These are phyloP conservation scores for Penicillium sp. DNA, from an alignment of 2,329 filamentous ascomycete species.

Conservation along the genomic window DNA sequence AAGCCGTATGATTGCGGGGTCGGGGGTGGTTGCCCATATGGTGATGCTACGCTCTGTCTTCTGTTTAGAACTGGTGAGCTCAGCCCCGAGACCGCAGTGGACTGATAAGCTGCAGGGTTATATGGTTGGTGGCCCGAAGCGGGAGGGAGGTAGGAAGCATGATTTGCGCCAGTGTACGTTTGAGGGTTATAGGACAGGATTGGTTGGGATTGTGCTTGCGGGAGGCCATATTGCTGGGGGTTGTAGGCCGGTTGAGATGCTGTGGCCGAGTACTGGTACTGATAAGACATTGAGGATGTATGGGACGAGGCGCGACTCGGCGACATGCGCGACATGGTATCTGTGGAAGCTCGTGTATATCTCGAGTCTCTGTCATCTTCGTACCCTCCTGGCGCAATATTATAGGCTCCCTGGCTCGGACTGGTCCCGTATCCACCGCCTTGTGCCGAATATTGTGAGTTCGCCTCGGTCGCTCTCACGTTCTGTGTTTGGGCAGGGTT, in stretches of 20 bases:
- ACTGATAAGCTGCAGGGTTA: conserved; percentile 50
- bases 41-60: conserved; percentile 29
- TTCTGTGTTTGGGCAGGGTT: conserved; percentile 30
- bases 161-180: conserved; percentile 46
- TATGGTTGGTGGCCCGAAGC: conserved; percentile 43
- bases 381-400: conserved; percentile 21
- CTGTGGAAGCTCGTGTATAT: conserved; percentile 36
- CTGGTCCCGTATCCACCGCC: conserved; percentile 32
- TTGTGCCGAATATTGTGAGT: conserved; percentile 35
- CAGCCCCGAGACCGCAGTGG: conserved; percentile 30
- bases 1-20: conserved; percentile 34
- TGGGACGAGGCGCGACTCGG: conserved; percentile 44
- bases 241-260: conserved; percentile 56
- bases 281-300: conserved; percentile 44
- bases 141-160: conserved; percentile 26
- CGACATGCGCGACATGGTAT: conserved; percentile 34
- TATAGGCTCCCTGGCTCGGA: conserved; percentile 32
- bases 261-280: conserved; percentile 43
- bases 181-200: conserved; percentile 67
- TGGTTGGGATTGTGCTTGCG: conserved; percentile 45
- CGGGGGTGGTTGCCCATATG: conserved; percentile 29
- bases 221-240: conserved; percentile 57
- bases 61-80: conserved; percentile 34
- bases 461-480: conserved; percentile 35
- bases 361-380: conserved; percentile 35